phyloP scores from a whole-genome alignment of 208 protist species.

The Leishmania arabica region DNA sequence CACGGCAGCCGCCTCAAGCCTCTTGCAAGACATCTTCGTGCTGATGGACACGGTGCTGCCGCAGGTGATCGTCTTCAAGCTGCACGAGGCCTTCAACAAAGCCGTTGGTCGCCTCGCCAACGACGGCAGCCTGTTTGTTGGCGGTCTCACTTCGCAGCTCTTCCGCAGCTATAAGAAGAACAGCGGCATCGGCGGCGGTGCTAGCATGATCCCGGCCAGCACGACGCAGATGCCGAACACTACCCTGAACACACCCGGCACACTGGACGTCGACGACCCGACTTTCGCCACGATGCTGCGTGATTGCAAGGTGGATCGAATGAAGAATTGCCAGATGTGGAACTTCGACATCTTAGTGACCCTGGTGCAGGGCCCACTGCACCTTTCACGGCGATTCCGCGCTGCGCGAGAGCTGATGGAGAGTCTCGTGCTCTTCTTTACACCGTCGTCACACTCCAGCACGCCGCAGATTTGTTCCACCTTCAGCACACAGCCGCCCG shows the following conservation, averaged over 20 bases:
- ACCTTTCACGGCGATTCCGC: slow-evolving; percentile 53
- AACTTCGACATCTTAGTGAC: slow-evolving; percentile 76
- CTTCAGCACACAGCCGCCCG: slow-evolving; percentile 52
- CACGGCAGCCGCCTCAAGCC: slow-evolving; percentile 53
- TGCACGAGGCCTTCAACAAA: slow-evolving; percentile 82
- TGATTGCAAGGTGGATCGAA: slow-evolving; percentile 62
- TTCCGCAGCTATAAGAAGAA: slow-evolving; percentile 53
- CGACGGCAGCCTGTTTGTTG: slow-evolving; percentile 67
- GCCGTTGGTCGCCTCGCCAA: slow-evolving; percentile 67
- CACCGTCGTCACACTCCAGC: slow-evolving; percentile 32
- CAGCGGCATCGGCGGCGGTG: slow-evolving; percentile 9
- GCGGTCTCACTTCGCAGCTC: slow-evolving; percentile 58
- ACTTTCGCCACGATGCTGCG: slow-evolving; percentile 53
- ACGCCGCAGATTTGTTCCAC: slow-evolving; percentile 41
- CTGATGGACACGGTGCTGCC: slow-evolving; percentile 91
- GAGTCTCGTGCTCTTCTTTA: slow-evolving; percentile 77
- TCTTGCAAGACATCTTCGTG: slow-evolving; percentile 85
- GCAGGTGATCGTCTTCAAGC: slow-evolving; percentile 57
- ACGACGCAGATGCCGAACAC: slow-evolving; percentile 36
- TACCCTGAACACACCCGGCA: slow-evolving; percentile 35
- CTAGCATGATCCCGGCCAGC: slow-evolving; percentile 14
- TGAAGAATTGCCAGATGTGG: slow-evolving; percentile 45
- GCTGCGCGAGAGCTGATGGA: slow-evolving; percentile 50
- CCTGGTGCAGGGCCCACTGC: slow-evolving; percentile 79
- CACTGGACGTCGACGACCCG: slow-evolving; percentile 65